Base-by-base conservation (phyloP, 1,284 basidiomycete genomes). In the Pseudozyma thailandica region DNA sequence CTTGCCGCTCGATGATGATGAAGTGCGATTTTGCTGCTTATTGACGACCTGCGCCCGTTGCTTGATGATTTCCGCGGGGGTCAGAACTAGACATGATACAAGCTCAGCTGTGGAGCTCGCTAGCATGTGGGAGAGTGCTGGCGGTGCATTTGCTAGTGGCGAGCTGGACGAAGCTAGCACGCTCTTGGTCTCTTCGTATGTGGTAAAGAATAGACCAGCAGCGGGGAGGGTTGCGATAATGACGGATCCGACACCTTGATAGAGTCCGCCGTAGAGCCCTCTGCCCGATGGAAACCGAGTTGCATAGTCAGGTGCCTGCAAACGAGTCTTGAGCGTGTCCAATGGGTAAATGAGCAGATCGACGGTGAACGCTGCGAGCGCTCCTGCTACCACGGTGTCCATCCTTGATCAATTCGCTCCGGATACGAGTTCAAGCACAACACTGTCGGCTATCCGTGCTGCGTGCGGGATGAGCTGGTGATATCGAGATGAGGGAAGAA, bases 331-430 rank as follows among this genome's bases (percentile, higher is more conserved):
- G 81, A 98, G 85, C 3, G 95, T 97, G 85, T 98, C 95, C 66
- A 98, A 90, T 0, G 95, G 95, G 83, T 93, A 98, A 86, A 98
- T 95, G 31, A 97, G 88, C 53, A 98, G 87, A 84, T 98, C 95
- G 21, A 82, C 80, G 6, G 77, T 72, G 45, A 82, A 72, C 7
- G 79, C 80, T 4, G 78, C 71, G 21, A 69, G 50, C 9, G 79
- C 80, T 16, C 80, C 80, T 5, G 79, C 74, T 3, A 75, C 45
- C n/a, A 78, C 68, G 4, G 68, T 71, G 43, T 71, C 68, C 68
- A 71, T 71, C 8, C 20, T 23, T 7, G 21, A n/a, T 12, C 20
- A 23, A 16, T 31, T n/a, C n/a, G n/a, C n/a, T n/a, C n/a, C n/a
- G n/a, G n/a, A n/a, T n/a, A n/a, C n/a, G n/a, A n/a, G n/a, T n/a